A percentile compares a stretch with the other conserved stretches of the same genome.
These are phyloP conservation scores for Phylloporus gajari DNA, from an alignment of 1,284 basidiomycete species.

Conservation along the genomic window DNA sequence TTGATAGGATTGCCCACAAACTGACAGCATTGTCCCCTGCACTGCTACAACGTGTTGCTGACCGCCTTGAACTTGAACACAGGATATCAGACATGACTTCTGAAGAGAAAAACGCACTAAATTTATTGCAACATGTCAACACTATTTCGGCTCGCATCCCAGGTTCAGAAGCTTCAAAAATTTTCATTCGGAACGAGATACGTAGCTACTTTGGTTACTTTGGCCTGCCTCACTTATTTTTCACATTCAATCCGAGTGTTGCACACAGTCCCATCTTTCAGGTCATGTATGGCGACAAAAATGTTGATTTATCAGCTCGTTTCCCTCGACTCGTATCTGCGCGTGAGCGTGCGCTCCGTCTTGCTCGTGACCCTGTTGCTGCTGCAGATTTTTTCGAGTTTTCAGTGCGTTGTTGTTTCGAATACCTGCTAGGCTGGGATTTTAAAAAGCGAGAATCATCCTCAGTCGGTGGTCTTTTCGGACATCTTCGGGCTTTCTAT, in stretches of 20 bases:
- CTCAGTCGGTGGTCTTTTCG: slow-evolving; percentile 12
- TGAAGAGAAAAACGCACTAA: background rate
- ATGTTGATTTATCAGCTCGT: background rate
- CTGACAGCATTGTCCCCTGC: background rate
- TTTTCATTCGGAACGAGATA: slow-evolving; percentile 22
- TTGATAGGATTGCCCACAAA: background rate
- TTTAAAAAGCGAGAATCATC: background rate
- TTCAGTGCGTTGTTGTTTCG: slow-evolving; percentile 13
- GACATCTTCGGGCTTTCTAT: slow-evolving; percentile 19
- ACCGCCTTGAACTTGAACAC: background rate
- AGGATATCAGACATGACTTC: background rate
- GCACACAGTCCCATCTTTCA: slow-evolving; percentile 28
- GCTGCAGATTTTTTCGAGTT: slow-evolving; percentile 21
- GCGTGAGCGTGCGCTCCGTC: background rate
- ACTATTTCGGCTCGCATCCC: slow-evolving; percentile 8
- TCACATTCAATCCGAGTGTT: slow-evolving; percentile 22
- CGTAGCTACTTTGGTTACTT: slow-evolving; percentile 22
- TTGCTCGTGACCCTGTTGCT: slow-evolving; percentile 21
- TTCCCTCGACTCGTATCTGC: slow-evolving; percentile 15
- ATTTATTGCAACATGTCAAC: background rate
- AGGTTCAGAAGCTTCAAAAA: slow-evolving; percentile 22
- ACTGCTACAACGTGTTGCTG: background rate
- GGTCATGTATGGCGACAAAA: slow-evolving; percentile 21
- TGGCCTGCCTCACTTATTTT: slow-evolving; percentile 20
- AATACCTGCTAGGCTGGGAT: slow-evolving; percentile 21